These are phyloP conservation scores for Plasmodium blacklocki DNA, from an alignment of 169 alveolate species.

Conservation along the genomic window DNA sequence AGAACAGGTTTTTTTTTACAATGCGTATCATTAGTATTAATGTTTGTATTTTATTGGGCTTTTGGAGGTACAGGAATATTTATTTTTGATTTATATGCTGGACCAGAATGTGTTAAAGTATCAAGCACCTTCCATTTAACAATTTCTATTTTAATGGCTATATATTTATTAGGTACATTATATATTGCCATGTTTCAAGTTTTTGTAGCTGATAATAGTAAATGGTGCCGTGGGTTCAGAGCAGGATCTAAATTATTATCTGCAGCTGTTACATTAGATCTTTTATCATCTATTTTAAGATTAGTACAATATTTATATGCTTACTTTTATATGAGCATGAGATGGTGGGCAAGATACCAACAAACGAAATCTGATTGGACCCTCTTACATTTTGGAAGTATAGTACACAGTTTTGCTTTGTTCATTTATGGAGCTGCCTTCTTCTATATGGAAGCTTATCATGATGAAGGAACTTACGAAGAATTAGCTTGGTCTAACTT, in stretches of 20 bases:
- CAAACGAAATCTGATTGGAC: conserved; percentile 92
- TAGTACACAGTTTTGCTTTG: conserved; percentile 87
- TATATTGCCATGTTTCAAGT: conserved; percentile 89
- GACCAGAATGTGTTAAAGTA: conserved; percentile 88
- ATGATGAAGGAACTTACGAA: conserved; percentile 91
- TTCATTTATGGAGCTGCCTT: conserved; percentile 89
- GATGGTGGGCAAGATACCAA: conserved; percentile 91
- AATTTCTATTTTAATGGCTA: conserved; percentile 85
- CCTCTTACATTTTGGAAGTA: conserved; percentile 87
- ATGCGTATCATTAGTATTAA: conserved; percentile 83
- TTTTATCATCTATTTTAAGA: conserved; percentile 85
- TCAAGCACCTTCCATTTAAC: conserved; percentile 87
- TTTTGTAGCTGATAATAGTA: conserved; percentile 89
- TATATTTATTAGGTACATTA: conserved; percentile 86
- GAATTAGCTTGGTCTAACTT: conserved; percentile 90
- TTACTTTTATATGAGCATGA: conserved; percentile 87
- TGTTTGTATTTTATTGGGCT: conserved; percentile 89
- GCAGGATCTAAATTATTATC: conserved; percentile 90
- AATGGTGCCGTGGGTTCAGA: conserved; percentile 90
- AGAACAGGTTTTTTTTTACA: conserved; percentile 86
- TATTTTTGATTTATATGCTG: conserved; percentile 88
- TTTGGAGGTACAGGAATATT: conserved; percentile 90
- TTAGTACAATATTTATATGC: conserved; percentile 88
- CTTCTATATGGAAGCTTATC: conserved; percentile 90
- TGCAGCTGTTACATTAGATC: conserved; percentile 89